Base-by-base conservation (phyloP, 1,139 yeast species). In the Zhuliangozyma blackwelliae region DNA sequence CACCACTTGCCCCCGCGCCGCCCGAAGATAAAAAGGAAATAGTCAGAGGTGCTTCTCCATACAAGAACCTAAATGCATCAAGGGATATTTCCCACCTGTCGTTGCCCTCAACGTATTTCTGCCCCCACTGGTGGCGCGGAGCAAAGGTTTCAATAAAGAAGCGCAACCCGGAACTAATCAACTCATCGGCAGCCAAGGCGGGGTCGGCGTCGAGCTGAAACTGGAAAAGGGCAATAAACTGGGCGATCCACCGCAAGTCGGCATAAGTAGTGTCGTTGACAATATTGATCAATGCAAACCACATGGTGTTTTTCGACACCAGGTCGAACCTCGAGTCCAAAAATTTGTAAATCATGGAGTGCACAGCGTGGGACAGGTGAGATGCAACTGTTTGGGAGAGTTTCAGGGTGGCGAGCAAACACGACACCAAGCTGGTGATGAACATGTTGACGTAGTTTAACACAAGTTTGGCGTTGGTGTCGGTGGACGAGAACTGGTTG, bases 191-290 rank as follows among this genome's bases (percentile, higher is more conserved):
- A 25, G 49, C 30, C 6, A 45, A 37, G 5, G 26, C 25, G 2
- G 32, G 22, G 27, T 51, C 44, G 11, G 35, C 26, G 9, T 36
- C 34, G 7, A 52, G 37, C 36, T 57, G 48, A 19, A 37, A 38
- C 23, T 49, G 50, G 33, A 61, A 51, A n/a, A 59, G 35, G 2
- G 46, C 44, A 10, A 49, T 50, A 29, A 61, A 56, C 0, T 48
- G 33, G 2, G 46, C 40, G 21, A 54, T 54, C 27, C 43, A 45
- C 20, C 54, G 36, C 26, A 63, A 39, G 36, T 63, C 63, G 9
- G 55, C 43, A 35, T 56, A 59, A 39, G 68, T 63, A 6, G 56
- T 45, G 33, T 63, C 68, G 36, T 60, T 59, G 4, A 59, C 59
- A 25, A 51, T 50, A 33, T 62, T 59, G 28, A 63, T 45, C 29